Base-by-base conservation (phyloP, 129 eudicot genomes). In the Saussurea involucrata region DNA sequence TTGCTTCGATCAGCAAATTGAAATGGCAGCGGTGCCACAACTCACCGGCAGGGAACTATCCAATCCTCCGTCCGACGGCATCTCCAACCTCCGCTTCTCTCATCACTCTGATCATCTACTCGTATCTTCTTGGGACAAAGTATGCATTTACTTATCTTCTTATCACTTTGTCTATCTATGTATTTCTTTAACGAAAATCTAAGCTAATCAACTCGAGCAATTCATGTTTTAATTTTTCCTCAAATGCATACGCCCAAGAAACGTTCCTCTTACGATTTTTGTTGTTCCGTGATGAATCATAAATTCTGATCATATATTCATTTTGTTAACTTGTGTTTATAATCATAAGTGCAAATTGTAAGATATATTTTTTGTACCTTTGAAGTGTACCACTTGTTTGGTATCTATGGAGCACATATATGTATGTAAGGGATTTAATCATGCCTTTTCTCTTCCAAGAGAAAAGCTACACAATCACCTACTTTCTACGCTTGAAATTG, bases 81-180 rank as follows among this genome's bases (percentile, higher is more conserved):
- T 94, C 44, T 84, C 98, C 18, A 91, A 87, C 71, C 88, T 94
- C 37, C 93, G 97, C 0, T 94, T 91, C 93, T 94, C 98, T 15
- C 85, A 94, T 69, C 92, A 85, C 83, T 87, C 93, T 71, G 98
- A 94, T 73, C 85, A 87, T 78, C 96, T 94, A 67, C 93, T 94
- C 33, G 97, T 91, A 8, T 94, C 98, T 24, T 94, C 97, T 0
- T 94, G 98, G 98, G 98, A 94, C 74, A 94, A 88, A 88, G 98
- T 94, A 71, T 40, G 53, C 28, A 21, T 27, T 42, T 11, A 31
- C 67, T 64, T 74, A 12, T 49, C 58, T 34, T 21, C n/a, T 21
- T 44, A 34, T 78, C 40, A 61, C 0, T 49, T 0, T 58, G 1
- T 60, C 4, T 12, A 46, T 25, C 4, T 69, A 17, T 37, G n/a